Percentiles rank a stretch among this genome's conserved stretches.
phyloP scores from a whole-genome alignment of 495 filamentous ascomycete species.

The Aspergillus diversus region DNA sequence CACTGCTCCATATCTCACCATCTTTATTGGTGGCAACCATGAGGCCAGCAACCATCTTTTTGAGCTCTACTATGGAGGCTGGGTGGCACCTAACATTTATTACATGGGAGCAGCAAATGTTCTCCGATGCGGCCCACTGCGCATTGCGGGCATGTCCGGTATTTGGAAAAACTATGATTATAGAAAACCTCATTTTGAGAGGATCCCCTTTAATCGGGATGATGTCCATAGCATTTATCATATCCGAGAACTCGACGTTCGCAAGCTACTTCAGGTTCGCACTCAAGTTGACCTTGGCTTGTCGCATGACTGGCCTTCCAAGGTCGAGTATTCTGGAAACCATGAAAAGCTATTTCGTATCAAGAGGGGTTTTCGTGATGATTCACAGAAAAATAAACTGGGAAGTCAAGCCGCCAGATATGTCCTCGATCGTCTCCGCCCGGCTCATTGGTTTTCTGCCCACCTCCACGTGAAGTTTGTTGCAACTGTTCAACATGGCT shows the following conservation, averaged over 20 bases:
- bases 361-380: slow-evolving; percentile 73
- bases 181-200: slow-evolving; percentile 76
- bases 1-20: slow-evolving; percentile 80
- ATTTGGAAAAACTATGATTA: slow-evolving; percentile 93
- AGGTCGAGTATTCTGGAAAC: slow-evolving; percentile 76
- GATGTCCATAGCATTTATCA: slow-evolving; percentile 85
- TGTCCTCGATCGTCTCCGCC: slow-evolving; percentile 78
- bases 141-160: slow-evolving; percentile 88
- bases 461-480: slow-evolving; percentile 88
- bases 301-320: slow-evolving; percentile 93
- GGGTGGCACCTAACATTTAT: slow-evolving; percentile 96
- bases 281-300: slow-evolving; percentile 87
- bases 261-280: slow-evolving; percentile 83
- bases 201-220: slow-evolving; percentile 76
- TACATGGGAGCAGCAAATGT: slow-evolving; percentile 93
- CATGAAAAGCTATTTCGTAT: slow-evolving; percentile 59
- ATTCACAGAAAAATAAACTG: slow-evolving; percentile 71
- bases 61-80: slow-evolving; percentile 95
- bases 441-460: slow-evolving; percentile 90
- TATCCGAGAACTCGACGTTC: slow-evolving; percentile 83
- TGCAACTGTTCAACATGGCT: slow-evolving; percentile 68
- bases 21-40: slow-evolving; percentile 95
- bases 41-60: slow-evolving; percentile 85
- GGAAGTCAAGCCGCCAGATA: slow-evolving; percentile 78
- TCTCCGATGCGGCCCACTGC: slow-evolving; percentile 75